Conservation (phyloP, 2,329 filamentous ascomycete genomes). For the Phaeomoniella chlamydospora region DNA sequence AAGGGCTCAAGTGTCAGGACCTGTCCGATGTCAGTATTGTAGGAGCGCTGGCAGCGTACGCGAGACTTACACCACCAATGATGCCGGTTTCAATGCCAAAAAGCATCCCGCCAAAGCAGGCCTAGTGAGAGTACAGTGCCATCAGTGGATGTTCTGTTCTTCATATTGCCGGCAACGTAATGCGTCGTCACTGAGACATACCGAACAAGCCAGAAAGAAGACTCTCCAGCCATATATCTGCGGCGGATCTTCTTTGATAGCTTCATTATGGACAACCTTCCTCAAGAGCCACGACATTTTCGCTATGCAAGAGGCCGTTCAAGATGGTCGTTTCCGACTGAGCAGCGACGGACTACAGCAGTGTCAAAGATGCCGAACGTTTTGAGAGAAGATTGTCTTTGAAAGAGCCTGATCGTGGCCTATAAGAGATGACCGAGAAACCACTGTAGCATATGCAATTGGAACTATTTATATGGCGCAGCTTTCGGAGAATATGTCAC, state of each 20-base stretch:
- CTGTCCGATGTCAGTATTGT: too few relatives aligned
- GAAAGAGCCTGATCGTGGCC: too few relatives aligned
- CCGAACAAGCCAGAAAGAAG: conserved; percentile 46
- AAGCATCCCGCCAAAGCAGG: conserved; percentile 56
- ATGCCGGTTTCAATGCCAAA: conserved; percentile 55
- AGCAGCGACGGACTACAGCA: too few relatives aligned
- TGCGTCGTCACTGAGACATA: conserved; percentile 11
- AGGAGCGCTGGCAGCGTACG: too few relatives aligned
- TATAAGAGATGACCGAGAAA: too few relatives aligned
- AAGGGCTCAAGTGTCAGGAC: conserved; percentile 47
- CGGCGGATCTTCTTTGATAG: conserved; percentile 52
- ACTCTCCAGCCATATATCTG: conserved; percentile 60
- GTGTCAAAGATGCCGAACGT: too few relatives aligned
- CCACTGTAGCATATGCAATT: too few relatives aligned
- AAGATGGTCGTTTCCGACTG: too few relatives aligned
- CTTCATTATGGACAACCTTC: conserved; percentile 51
- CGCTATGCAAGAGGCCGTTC: too few relatives aligned
- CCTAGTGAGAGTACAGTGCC: conserved; percentile 13
- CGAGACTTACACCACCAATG: conserved; percentile 54
- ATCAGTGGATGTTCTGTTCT: background rate
- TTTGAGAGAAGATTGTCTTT: too few relatives aligned
- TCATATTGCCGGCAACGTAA: conserved; percentile 2
- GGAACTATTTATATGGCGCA: too few relatives aligned
- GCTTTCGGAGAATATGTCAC: too few relatives aligned
- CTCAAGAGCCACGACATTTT: conserved; percentile 31